A percentile compares a stretch with the other conserved stretches of the same genome.
Evolutionary conservation across 257 asterid species (phyloP).

Genomic region (Paulownia fortunei): DNA sequence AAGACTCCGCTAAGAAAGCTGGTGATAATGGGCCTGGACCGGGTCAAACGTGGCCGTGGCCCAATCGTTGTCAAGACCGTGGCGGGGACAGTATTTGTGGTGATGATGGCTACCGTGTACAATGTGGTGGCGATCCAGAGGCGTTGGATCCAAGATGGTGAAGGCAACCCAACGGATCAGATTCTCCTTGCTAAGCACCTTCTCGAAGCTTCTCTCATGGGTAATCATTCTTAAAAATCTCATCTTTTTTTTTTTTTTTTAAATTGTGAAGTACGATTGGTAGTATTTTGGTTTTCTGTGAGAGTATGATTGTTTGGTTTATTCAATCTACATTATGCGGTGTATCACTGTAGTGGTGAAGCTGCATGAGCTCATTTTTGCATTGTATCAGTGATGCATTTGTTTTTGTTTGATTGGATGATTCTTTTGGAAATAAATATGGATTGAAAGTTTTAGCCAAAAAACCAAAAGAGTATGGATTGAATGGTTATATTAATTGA

Average conservation of each 20-base stretch:
- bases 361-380: constrained; percentile 18
- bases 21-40: constrained; percentile 79
- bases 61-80: constrained; percentile 76
- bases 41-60: constrained; percentile 82
- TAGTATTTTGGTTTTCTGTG: not conserved
- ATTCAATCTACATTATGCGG: not conserved
- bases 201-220: constrained; percentile 94
- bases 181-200: constrained; percentile 64
- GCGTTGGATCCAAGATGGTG: constrained; percentile 75
- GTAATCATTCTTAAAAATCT: constrained; percentile 41
- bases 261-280: constrained; percentile 5
- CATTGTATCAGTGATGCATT: not conserved
- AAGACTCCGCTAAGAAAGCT: constrained; percentile 86
- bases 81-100: constrained; percentile 58
- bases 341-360: not conserved
- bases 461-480: not conserved
- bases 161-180: constrained; percentile 85
- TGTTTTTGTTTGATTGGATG: not conserved
- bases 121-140: constrained; percentile 61
- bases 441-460: not conserved
- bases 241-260: not conserved
- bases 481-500: not conserved
- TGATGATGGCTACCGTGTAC: constrained; percentile 68
- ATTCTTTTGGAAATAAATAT: not conserved
- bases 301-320: not conserved